phyloP scores from a whole-genome alignment of 768 basidiomycete species.

The Boletus insuetus region DNA sequence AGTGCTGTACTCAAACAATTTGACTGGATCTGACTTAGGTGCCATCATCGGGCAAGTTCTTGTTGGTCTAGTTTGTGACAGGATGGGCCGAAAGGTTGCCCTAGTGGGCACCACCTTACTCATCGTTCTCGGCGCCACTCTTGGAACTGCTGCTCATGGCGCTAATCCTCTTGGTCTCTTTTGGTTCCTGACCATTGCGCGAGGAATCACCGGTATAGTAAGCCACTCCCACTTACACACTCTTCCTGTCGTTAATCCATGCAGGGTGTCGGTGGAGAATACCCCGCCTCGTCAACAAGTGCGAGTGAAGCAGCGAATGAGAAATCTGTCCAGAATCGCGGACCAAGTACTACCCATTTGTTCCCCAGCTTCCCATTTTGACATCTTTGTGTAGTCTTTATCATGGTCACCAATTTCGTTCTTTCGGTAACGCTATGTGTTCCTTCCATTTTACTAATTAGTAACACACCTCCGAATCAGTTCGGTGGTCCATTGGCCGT shows the following conservation, averaged over 20 bases:
- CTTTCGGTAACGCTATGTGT: slow-evolving; percentile 44
- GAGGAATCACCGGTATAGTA: slow-evolving; percentile 68
- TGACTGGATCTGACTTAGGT: slow-evolving; percentile 34
- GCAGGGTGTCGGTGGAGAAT: slow-evolving; percentile 75
- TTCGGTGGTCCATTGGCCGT: slow-evolving; percentile 69
- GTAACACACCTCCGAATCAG: slow-evolving; percentile 27
- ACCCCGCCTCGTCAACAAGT: slow-evolving; percentile 68
- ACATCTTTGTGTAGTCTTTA: slow-evolving; percentile 46
- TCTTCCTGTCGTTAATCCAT: slow-evolving; percentile 2
- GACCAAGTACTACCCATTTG: slow-evolving; percentile 44
- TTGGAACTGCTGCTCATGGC: slow-evolving; percentile 68
- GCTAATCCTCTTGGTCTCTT: slow-evolving; percentile 54
- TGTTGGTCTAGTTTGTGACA: slow-evolving; percentile 71
- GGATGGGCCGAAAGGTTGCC: slow-evolving; percentile 72
- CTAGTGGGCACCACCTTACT: slow-evolving; percentile 64
- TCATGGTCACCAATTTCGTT: slow-evolving; percentile 74
- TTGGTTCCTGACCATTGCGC: slow-evolving; percentile 72
- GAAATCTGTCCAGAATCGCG: slow-evolving; percentile 54
- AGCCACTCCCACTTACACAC: slow-evolving; percentile 16
- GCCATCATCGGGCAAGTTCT: slow-evolving; percentile 59
- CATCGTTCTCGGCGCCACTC: slow-evolving; percentile 67
- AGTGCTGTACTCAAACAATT: not conserved
- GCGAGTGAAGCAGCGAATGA: slow-evolving; percentile 76
- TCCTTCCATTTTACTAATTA: not conserved
- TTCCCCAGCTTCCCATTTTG: not conserved